Evolutionary conservation across 352 stramenopile genomes (phyloP).

Genomic region (Pythium phragmitis): DNA sequence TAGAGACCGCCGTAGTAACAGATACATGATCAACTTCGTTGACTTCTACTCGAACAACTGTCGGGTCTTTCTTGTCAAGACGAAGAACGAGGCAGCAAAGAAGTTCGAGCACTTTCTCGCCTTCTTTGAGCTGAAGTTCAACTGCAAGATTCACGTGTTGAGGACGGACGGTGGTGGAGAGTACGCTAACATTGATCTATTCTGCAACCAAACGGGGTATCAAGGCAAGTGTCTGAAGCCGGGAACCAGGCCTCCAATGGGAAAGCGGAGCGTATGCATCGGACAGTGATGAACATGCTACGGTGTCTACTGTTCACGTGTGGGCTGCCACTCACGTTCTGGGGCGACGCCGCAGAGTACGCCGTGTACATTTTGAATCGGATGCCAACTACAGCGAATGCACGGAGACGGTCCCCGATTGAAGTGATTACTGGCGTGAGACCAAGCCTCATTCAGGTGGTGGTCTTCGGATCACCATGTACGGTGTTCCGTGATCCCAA

Average conservation of each 20-base stretch:
- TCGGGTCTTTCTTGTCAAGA: constrained; percentile 15
- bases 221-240: constrained; percentile 27
- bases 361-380: constrained; percentile 31
- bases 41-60: constrained; percentile 16
- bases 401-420: constrained; percentile 11
- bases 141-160: constrained; percentile 16
- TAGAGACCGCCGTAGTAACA: too few relatives aligned
- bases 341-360: constrained; percentile 29
- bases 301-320: constrained; percentile 34
- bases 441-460: neutral
- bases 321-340: constrained; percentile 27
- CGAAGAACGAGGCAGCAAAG: constrained; percentile 16
- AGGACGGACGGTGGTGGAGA: constrained; percentile 24
- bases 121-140: constrained; percentile 15
- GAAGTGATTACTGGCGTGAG: constrained; percentile 13
- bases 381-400: constrained; percentile 21
- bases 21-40: constrained; percentile 26
- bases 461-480: constrained; percentile 26
- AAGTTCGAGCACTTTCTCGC: constrained; percentile 23
- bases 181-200: constrained; percentile 31
- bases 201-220: constrained; percentile 33
- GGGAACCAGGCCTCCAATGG: constrained; percentile 32
- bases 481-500: constrained; percentile 13
- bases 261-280: constrained; percentile 36
- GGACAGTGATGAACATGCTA: constrained; percentile 31